Base-by-base conservation (phyloP, 169 alveolate genomes). In the Perkinsus olseni region DNA sequence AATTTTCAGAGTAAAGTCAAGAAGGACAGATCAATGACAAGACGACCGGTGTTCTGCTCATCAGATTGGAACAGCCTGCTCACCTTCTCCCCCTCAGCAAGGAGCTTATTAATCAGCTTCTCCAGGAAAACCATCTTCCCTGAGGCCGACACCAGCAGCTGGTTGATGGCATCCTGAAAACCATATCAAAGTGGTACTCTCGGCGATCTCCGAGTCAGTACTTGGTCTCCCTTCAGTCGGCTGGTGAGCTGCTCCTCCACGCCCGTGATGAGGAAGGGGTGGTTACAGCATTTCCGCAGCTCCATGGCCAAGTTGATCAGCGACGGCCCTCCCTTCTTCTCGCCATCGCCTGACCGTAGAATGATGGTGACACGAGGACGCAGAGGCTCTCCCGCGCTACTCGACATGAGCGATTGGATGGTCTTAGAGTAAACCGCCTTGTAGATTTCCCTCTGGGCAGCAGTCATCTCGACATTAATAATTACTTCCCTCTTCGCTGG, bases 251-350 rank as follows among this genome's bases (percentile, higher is more conserved):
- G 38, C 93, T 98, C 99, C 93, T 98, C 99, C 0, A 99, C 98
- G 39, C 98, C 98, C 92, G 97, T 98, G 92, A 99, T 98, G 39
- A 98, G 94, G 95, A 98, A 99, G 28, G 99, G 99, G 94, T 99
- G 99, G 93, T 98, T 98, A 95, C 99, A 98, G 36, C 97, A 98
- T 93, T 99, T 99, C 93, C 99, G 98, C 38, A 99, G 96, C 95
- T 99, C 99, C 99, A 99, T 98, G 36, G 98, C 96, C 38, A 97
- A 96, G 92, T 97, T 97, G 51, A 96, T 98, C 90, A 97, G 94
- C 0, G 98, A 96, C 38, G 97, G 97, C 31, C 94, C 93, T 38
- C 74, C 82, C 34, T 48, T 94, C 93, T 94, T 94, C 39, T 94
- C 95, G 37, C 94, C 90, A 0, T 91, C 45, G 0, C 37, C 34